Base-by-base conservation (phyloP, 2,329 filamentous ascomycete genomes). In the Diaporthe citri region DNA sequence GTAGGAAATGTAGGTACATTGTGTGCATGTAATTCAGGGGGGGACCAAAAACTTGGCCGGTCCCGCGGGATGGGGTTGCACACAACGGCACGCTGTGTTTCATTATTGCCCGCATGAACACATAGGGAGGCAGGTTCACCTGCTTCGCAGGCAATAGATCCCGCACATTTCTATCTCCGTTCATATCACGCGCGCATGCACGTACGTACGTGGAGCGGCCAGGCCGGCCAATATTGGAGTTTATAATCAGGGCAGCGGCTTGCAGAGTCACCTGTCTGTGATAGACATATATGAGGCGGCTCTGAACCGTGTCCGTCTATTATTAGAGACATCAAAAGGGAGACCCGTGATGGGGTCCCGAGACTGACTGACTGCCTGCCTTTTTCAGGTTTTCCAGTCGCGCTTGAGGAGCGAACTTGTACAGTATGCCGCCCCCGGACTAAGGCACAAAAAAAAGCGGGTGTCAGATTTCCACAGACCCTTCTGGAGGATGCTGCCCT, bases 301-400 rank as follows among this genome's bases (percentile, higher is more conserved):
- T 39, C 46, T 67, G 17, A 55, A 13, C 48, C 8, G 20, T n/a
- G 34, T 25, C 22, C 34, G 1, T 69, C 64, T 69, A 69, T 69
- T 69, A 55, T 69, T 69, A 69, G 64, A 28, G 64, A 52, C 64
- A 22, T 28, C 46, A 67, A 25, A 8, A 39, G 25, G 62, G 62
- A 67, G 20, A 13, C 64, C n/a, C 34, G 64, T 69, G 48, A 69
- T 34, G 25, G n/a, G 2, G 31, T 39, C 64, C 39, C 46, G 20
- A n/a, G 25, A 39, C n/a, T 31, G 39, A 31, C 3, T 64, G 34
- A 28, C 28, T 46, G 1, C 13, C 36, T 39, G 36, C 36, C 36
- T 4, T 39, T 39, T 39, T 39, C 36, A 39, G 36, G 36, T 31
- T 28, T 25, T 25, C 57, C n/a, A 22, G 39, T 39, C 39, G 34